These are phyloP conservation scores for Dactylonectria macrodidyma DNA, from an alignment of 2,329 filamentous ascomycete species.

Conservation along the genomic window DNA sequence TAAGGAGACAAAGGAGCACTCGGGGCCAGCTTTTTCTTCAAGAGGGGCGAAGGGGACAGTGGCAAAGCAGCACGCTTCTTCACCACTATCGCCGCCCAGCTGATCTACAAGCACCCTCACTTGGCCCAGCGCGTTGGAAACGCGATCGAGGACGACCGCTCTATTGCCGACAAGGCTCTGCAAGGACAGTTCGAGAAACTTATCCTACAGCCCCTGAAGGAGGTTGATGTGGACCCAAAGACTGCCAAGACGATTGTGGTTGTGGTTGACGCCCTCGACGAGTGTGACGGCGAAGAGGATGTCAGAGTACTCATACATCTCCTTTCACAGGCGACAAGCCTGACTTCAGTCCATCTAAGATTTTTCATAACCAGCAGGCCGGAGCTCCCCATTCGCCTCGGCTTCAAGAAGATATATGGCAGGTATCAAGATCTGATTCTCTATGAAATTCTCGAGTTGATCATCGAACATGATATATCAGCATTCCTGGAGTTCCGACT, in stretches of 20 bases:
- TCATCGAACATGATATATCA: slow-evolving; percentile 55
- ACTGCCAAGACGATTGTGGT: slow-evolving; percentile 39
- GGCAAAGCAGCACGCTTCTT: slow-evolving; percentile 55
- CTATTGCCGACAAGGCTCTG: slow-evolving; percentile 47
- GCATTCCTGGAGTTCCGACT: slow-evolving; percentile 52
- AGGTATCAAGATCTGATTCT: slow-evolving; percentile 49
- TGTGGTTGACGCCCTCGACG: slow-evolving; percentile 53
- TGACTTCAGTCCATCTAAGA: slow-evolving; percentile 44
- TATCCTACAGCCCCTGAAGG: slow-evolving; percentile 51
- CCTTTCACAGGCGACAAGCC: slow-evolving; percentile 25
- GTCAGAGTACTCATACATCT: slow-evolving; percentile 51
- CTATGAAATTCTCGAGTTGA: slow-evolving; percentile 50
- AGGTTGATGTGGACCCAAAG: not conserved
- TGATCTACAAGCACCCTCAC: slow-evolving; percentile 46
- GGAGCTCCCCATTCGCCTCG: slow-evolving; percentile 53
- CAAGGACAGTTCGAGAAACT: slow-evolving; percentile 58
- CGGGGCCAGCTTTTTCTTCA: slow-evolving; percentile 62
- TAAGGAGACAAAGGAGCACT: slow-evolving; percentile 32
- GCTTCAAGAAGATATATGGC: slow-evolving; percentile 50
- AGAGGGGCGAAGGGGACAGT: slow-evolving; percentile 56
- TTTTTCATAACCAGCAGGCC: slow-evolving; percentile 60
- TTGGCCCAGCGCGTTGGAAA: slow-evolving; percentile 45
- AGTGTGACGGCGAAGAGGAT: slow-evolving; percentile 48
- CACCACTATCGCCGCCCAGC: slow-evolving; percentile 55
- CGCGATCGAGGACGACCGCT: slow-evolving; percentile 50